A percentile compares a stretch with the other conserved stretches of the same genome.
Conservation (phyloP, 176 grass and related monocot genomes). For the Oryza meyeriana region DNA sequence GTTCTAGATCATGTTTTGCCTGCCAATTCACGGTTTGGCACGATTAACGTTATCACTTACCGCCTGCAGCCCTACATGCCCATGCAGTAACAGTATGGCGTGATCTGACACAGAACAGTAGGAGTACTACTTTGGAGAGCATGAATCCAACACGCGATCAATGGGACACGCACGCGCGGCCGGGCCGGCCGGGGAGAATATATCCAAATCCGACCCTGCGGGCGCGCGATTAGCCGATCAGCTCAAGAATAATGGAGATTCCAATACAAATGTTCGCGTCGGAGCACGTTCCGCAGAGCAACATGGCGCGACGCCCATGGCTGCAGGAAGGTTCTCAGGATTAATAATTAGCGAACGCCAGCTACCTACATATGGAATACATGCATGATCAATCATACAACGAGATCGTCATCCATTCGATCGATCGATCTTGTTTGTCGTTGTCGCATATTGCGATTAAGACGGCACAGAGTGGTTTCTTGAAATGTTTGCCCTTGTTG, state of each 20-base stretch:
- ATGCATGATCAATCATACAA: background rate
- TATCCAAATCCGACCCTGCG: background rate
- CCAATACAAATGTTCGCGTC: background rate
- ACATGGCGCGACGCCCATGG: constrained; percentile 17
- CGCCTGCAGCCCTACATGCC: background rate
- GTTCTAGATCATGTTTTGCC: too few species aligned
- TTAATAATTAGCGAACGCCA: background rate
- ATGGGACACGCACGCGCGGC: background rate
- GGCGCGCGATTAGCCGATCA: background rate
- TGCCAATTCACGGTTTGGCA: too few species aligned
- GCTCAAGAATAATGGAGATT: constrained; percentile 3
- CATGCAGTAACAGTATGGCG: background rate
- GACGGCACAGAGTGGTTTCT: too few species aligned
- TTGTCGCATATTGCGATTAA: background rate
- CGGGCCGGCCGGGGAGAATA: background rate
- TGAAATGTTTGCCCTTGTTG: too few species aligned
- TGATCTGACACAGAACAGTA: background rate
- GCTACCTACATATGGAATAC: background rate
- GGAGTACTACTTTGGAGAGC: background rate
- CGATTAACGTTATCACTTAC: background rate
- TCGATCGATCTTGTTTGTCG: background rate
- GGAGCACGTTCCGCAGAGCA: constrained; percentile 13
- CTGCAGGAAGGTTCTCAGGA: background rate
- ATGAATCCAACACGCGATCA: background rate
- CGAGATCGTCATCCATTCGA: background rate